Conservation (phyloP, 495 filamentous ascomycete species). For the Penicillium angulare region DNA sequence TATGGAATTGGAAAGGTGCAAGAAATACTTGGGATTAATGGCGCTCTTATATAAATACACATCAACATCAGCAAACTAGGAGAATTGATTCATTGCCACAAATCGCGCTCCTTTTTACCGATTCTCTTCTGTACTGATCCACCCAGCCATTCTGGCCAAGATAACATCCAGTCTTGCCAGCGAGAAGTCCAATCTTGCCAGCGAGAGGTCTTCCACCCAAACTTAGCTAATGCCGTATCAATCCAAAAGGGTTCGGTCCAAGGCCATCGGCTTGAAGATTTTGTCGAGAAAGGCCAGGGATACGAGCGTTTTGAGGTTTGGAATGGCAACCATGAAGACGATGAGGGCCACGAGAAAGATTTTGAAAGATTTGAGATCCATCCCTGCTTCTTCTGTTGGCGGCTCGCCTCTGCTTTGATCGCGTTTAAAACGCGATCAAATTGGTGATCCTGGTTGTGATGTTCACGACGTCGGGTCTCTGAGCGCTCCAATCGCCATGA, state of each 20-base stretch:
- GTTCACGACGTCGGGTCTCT: constrained; percentile 16
- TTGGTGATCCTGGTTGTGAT: constrained; percentile 32
- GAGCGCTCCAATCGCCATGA: constrained; percentile 26
- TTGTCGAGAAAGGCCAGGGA: constrained; percentile 6
- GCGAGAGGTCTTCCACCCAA: constrained; percentile 5
- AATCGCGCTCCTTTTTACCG: constrained; percentile 11
- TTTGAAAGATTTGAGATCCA: constrained; percentile 17
- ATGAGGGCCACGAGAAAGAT: constrained; percentile 5
- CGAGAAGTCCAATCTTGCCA: too few relatives aligned
- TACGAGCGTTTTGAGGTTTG: constrained; percentile 10
- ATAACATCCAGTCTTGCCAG: constrained; percentile 6
- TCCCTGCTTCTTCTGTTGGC: constrained; percentile 13
- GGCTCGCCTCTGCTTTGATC: constrained; percentile 23
- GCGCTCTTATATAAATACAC: too few relatives aligned
- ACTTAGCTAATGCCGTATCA: constrained; percentile 7
- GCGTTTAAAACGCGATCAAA: constrained; percentile 37
- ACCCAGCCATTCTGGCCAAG: constrained; percentile 11
- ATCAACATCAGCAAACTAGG: background rate
- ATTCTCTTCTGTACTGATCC: constrained; percentile 11
- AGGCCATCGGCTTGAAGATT: constrained; percentile 23
- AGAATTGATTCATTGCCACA: constrained; percentile 25
- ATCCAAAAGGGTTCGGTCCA: constrained; percentile 20
- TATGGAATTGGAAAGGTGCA: background rate
- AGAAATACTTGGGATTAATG: background rate
- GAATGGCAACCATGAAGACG: background rate